Conservation (phyloP, 2,329 filamentous ascomycete genomes). For the Alternaria metachromatica region DNA sequence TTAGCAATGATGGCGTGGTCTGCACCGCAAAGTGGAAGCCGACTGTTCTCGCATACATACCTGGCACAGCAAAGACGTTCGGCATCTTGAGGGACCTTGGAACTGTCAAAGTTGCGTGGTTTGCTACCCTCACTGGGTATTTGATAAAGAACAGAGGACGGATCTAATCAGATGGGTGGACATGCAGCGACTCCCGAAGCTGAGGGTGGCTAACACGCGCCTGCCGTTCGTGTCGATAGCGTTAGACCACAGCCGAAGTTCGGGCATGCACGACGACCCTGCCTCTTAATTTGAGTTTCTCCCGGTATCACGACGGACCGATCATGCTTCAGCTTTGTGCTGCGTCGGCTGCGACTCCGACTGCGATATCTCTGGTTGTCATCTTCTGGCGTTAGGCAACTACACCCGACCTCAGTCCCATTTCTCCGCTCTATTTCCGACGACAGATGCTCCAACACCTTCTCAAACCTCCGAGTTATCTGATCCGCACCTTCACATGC, state of each 20-base stretch:
- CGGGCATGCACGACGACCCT: slow-evolving; percentile 10
- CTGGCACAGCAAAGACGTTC: slow-evolving; percentile 76
- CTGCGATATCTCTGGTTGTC: neutral
- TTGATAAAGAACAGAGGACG: slow-evolving; percentile 11
- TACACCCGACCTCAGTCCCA: neutral
- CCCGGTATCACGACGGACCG: slow-evolving; percentile 6
- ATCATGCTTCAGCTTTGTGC: slow-evolving; percentile 3
- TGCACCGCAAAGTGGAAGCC: neutral
- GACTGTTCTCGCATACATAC: slow-evolving; percentile 40
- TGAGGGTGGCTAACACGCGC: neutral
- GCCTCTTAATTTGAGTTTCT: slow-evolving; percentile 10
- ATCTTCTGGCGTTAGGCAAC: neutral
- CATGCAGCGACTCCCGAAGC: neutral
- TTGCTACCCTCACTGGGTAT: neutral
- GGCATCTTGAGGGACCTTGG: slow-evolving; percentile 54
- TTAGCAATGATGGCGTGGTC: neutral
- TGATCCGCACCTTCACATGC: slow-evolving; percentile 15
- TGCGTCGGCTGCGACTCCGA: neutral
- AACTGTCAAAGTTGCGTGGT: slow-evolving; percentile 1
- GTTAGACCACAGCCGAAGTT: slow-evolving; percentile 19
- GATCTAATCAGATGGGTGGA: slow-evolving; percentile 35
- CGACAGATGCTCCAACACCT: neutral
- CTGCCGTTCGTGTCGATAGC: slow-evolving; percentile 5
- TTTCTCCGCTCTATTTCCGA: neutral
- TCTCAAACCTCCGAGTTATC: neutral